Conservation (phyloP, 192 early-diverging fungal species). For the Phlyctochytrium arcticum region DNA sequence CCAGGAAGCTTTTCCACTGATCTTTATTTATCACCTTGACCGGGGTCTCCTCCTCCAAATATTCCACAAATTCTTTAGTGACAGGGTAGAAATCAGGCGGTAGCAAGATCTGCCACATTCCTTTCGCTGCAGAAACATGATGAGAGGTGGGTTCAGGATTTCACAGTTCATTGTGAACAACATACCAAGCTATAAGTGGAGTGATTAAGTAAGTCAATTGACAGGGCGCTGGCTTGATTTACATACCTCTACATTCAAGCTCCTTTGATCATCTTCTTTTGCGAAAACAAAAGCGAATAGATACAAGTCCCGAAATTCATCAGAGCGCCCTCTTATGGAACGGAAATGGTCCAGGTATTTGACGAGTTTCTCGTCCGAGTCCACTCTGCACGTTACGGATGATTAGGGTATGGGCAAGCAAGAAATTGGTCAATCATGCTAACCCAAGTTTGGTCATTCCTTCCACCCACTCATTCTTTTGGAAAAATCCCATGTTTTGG, state of each 20-base stretch:
- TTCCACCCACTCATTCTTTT: constrained; percentile 20
- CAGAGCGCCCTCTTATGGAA: constrained; percentile 15
- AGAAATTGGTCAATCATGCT: background rate
- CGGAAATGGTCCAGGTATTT: background rate
- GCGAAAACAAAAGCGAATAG: constrained; percentile 59
- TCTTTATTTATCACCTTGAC: constrained; percentile 63
- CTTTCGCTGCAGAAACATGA: constrained; percentile 26
- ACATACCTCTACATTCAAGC: constrained; percentile 58
- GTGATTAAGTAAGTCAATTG: background rate
- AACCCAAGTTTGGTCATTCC: constrained; percentile 24
- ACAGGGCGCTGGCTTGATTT: background rate
- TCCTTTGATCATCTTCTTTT: constrained; percentile 59
- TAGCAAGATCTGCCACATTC: constrained; percentile 52
- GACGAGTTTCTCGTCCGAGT: constrained; percentile 11
- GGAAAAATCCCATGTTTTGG: constrained; percentile 28
- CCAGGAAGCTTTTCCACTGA: constrained; percentile 64
- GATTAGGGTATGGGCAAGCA: background rate
- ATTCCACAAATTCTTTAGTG: constrained; percentile 44
- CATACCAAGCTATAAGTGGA: background rate
- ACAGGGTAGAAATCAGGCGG: constrained; percentile 34
- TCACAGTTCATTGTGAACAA: background rate
- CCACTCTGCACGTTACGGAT: constrained; percentile 8
- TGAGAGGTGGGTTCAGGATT: too few species aligned
- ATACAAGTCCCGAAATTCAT: constrained; percentile 58
- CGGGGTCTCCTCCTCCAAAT: constrained; percentile 40